phyloP scores from a whole-genome alignment of 2,329 filamentous ascomycete genomes.

The Mycosphaerella arachidis region DNA sequence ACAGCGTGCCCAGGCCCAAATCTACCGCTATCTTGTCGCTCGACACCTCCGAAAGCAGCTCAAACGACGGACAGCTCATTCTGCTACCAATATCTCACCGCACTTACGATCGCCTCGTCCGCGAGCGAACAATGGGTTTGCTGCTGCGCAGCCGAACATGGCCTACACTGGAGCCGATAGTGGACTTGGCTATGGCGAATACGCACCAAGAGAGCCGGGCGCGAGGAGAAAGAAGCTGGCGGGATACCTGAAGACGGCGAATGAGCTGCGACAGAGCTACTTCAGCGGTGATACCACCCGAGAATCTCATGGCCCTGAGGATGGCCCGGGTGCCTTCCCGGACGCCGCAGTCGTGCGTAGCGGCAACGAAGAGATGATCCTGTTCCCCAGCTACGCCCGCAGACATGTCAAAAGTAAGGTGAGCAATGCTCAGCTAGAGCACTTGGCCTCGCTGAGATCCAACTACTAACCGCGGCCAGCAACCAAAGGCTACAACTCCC shows the following conservation, averaged over 20 bases:
- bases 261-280: conserved; percentile 66
- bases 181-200: conserved; percentile 34
- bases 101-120: not conserved
- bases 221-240: conserved; percentile 74
- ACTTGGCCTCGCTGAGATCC: not conserved
- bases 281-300: conserved; percentile 34
- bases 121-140: conserved; percentile 31
- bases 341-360: conserved; percentile 75
- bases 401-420: conserved; percentile 55
- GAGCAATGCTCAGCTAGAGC: conserved; percentile 16
- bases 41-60: conserved; percentile 27
- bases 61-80: not conserved
- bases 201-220: conserved; percentile 55
- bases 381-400: conserved; percentile 92
- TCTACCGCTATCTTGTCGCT: conserved; percentile 53
- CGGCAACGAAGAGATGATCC: conserved; percentile 84
- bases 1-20: conserved; percentile 65
- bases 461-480: conserved; percentile 1
- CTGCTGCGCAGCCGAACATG: conserved; percentile 26
- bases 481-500: conserved; percentile 13
- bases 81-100: not conserved
- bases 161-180: conserved; percentile 26
- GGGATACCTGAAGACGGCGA: conserved; percentile 65
- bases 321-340: conserved; percentile 63
- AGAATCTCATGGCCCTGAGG: conserved; percentile 20